A percentile compares a stretch with the other conserved stretches of the same genome.
phyloP scores from a whole-genome alignment of 805 yeast genomes.

The Aciculoconidium aculeatum region DNA sequence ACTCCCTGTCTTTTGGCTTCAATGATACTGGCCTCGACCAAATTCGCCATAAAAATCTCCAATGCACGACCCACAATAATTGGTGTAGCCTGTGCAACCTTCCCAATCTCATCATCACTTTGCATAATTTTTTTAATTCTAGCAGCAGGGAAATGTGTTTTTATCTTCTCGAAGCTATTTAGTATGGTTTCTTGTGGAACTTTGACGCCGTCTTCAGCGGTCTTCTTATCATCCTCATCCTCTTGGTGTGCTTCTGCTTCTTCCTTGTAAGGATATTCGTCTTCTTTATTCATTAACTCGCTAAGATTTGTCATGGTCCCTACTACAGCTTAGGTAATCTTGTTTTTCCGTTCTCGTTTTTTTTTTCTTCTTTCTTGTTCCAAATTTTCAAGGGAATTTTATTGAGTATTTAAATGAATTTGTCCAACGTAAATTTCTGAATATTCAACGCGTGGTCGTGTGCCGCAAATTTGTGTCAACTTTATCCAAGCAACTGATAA shows the following conservation, averaged over 20 bases:
- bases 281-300: constrained; percentile 21
- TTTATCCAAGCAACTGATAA: no score
- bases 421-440: no score
- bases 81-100: constrained; percentile 98
- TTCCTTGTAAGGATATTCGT: constrained; percentile 11
- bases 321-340: constrained; percentile 4
- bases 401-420: constrained; percentile 8
- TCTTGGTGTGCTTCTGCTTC: constrained; percentile 1
- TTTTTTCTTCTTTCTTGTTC: no score
- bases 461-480: no score
- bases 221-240: not conserved
- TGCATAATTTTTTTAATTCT: constrained; percentile 96
- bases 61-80: constrained; percentile 95
- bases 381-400: constrained; percentile 5
- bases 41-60: constrained; percentile 83
- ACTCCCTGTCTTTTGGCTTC: constrained; percentile 73
- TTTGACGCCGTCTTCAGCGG: constrained; percentile 6
- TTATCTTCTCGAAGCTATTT: constrained; percentile 44
- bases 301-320: constrained; percentile 23
- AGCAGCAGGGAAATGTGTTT: constrained; percentile 87
- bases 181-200: constrained; percentile 29
- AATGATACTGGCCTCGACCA: constrained; percentile 76
- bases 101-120: constrained; percentile 96
- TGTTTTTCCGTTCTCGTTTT: no score
- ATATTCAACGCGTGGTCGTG: no score